These are phyloP conservation scores for Ophiostoma montium DNA, from an alignment of 2,329 filamentous ascomycete species.

Conservation along the genomic window DNA sequence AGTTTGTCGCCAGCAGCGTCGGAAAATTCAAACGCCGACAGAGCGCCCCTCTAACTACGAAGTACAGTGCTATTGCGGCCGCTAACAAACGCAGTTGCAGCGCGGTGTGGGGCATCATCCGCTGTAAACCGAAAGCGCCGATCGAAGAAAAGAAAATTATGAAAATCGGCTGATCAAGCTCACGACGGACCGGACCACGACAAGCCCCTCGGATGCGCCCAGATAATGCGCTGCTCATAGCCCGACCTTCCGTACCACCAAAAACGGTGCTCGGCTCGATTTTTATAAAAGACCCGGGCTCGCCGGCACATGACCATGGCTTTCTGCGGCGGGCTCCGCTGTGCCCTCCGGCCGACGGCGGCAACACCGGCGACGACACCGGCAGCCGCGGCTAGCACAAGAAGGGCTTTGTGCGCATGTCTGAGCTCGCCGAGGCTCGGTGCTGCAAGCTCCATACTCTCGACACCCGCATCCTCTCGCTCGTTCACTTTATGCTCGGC, in stretches of 20 bases:
- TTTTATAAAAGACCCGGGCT: no score
- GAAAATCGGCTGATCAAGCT: neutral
- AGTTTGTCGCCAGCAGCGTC: neutral
- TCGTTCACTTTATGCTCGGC: neutral
- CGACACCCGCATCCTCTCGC: neutral
- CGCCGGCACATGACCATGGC: neutral
- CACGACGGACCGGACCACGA: neutral
- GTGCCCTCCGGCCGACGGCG: neutral
- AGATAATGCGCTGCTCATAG: neutral
- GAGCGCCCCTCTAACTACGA: neutral
- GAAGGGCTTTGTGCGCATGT: no score
- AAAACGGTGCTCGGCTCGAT: neutral
- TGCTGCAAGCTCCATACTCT: neutral
- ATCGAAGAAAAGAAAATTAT: neutral
- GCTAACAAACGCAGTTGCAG: neutral
- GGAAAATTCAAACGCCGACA: conserved; percentile 7
- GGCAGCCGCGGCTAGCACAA: neutral
- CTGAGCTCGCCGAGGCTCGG: neutral
- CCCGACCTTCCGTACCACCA: neutral
- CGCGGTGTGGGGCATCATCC: neutral
- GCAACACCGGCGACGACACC: neutral
- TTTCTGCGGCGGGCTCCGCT: conserved; percentile 5
- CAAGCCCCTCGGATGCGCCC: neutral
- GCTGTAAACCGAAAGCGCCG: neutral
- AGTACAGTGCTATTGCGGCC: neutral